phyloP scores from a whole-genome alignment of 768 basidiomycete species.

The Suillus discolor region DNA sequence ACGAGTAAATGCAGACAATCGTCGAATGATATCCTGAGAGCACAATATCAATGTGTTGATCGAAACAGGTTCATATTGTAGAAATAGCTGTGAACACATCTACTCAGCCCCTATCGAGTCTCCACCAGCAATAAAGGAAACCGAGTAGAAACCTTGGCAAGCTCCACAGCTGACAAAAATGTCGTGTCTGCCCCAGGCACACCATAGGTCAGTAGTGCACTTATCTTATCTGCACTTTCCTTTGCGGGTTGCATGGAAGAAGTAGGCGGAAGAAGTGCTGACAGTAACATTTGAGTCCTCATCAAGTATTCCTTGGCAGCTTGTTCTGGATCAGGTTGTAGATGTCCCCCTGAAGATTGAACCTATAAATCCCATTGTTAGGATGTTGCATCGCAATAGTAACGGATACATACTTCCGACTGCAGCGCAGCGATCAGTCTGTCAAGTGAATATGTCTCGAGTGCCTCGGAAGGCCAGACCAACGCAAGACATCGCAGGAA shows the following conservation, averaged over 20 bases:
- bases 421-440: conserved; percentile 27
- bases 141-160: conserved; percentile 71
- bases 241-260: conserved; percentile 20
- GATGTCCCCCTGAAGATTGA: conserved; percentile 6
- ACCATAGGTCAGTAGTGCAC: conserved; percentile 54
- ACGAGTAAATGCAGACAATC: conserved; percentile 1
- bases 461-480: conserved; percentile 26
- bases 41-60: background rate
- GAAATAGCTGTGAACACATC: conserved; percentile 13
- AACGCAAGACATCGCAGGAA: conserved; percentile 48
- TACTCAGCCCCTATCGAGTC: conserved; percentile 22
- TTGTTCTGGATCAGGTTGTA: conserved; percentile 26
- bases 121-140: conserved; percentile 76
- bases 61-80: background rate
- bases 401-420: conserved; percentile 28
- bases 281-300: conserved; percentile 64
- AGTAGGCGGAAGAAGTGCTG: conserved; percentile 53
- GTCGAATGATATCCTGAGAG: conserved; percentile 6
- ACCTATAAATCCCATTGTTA: conserved; percentile 17
- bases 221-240: conserved; percentile 39
- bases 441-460: conserved; percentile 25
- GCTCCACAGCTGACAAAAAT: conserved; percentile 59
- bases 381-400: background rate
- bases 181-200: conserved; percentile 53
- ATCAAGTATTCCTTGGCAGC: conserved; percentile 47